Evolutionary conservation across 2,329 filamentous ascomycete genomes (phyloP).

Genomic region (Rutstroemia sp.): DNA sequence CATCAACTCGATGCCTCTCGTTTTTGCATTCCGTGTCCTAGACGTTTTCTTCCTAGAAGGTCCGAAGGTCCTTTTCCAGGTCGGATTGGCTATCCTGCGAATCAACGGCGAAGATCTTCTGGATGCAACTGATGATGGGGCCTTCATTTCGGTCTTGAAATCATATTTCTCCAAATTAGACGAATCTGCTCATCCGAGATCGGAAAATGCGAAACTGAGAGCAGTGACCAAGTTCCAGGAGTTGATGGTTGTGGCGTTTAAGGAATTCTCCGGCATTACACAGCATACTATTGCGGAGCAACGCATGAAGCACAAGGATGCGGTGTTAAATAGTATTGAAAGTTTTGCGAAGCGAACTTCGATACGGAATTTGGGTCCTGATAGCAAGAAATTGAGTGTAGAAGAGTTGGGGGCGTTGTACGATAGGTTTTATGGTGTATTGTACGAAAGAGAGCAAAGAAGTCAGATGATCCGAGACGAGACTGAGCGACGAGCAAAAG

Average conservation of each 20-base stretch:
- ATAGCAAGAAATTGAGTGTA: slow-evolving; percentile 81
- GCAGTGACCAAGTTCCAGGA: slow-evolving; percentile 96
- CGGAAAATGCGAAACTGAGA: slow-evolving; percentile 87
- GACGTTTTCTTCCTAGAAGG: slow-evolving; percentile 99
- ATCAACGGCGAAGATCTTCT: slow-evolving; percentile 96
- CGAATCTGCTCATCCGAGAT: slow-evolving; percentile 91
- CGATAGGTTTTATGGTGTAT: slow-evolving; percentile 83
- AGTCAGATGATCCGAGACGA: slow-evolving; percentile 72
- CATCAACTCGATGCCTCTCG: slow-evolving; percentile 98
- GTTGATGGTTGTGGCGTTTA: slow-evolving; percentile 98
- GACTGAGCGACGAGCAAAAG: slow-evolving; percentile 56
- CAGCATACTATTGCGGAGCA: slow-evolving; percentile 87
- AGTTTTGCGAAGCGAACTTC: slow-evolving; percentile 95
- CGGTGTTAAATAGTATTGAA: slow-evolving; percentile 91
- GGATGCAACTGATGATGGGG: slow-evolving; percentile 88
- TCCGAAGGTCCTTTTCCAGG: slow-evolving; percentile 94
- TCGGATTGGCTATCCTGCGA: slow-evolving; percentile 89
- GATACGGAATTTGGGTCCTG: slow-evolving; percentile 88
- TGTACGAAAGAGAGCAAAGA: slow-evolving; percentile 88
- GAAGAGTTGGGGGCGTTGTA: slow-evolving; percentile 88
- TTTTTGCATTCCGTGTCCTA: slow-evolving; percentile 92
- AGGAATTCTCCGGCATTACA: slow-evolving; percentile 93
- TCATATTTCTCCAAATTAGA: slow-evolving; percentile 89
- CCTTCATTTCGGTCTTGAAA: slow-evolving; percentile 94
- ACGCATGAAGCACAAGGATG: slow-evolving; percentile 86